phyloP scores from a whole-genome alignment of 2,329 filamentous ascomycete genomes.

The Periconia sp. region DNA sequence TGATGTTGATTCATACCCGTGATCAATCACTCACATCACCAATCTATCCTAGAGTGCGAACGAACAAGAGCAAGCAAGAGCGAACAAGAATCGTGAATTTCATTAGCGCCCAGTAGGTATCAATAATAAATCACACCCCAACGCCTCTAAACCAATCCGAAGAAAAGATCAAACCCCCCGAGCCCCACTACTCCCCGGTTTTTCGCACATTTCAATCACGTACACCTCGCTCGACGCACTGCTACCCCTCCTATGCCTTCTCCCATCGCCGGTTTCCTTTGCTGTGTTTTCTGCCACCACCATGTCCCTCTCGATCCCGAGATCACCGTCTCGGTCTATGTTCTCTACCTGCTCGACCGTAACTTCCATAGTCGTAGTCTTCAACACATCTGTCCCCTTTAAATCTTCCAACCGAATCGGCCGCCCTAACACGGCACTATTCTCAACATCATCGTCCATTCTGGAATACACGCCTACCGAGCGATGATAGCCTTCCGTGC shows the following conservation, averaged over 20 bases:
- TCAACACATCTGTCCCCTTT: slow-evolving; percentile 13
- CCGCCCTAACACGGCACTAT: neutral
- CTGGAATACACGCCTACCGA: slow-evolving; percentile 14
- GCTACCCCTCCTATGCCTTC: neutral
- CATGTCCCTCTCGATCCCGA: slow-evolving; percentile 12
- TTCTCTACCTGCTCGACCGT: slow-evolving; percentile 11
- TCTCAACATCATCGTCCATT: slow-evolving; percentile 14
- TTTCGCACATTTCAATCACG: slow-evolving; percentile 3
- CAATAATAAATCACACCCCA: no score
- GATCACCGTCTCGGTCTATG: neutral
- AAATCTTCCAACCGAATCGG: slow-evolving; percentile 6
- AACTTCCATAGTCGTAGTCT: slow-evolving; percentile 22
- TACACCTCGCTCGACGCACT: slow-evolving; percentile 8
- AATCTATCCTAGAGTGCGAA: no score
- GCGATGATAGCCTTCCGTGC: slow-evolving; percentile 3
- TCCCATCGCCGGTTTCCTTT: neutral
- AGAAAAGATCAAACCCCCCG: no score
- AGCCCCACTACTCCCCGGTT: neutral
- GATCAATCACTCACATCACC: no score
- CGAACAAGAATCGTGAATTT: no score
- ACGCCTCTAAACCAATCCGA: no score
- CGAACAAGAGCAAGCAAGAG: no score
- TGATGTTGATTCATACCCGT: no score
- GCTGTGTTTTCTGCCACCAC: slow-evolving; percentile 9
- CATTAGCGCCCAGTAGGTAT: no score